These are phyloP conservation scores for Ophiostoma ips DNA, from an alignment of 2,329 filamentous ascomycete genomes.

Conservation along the genomic window DNA sequence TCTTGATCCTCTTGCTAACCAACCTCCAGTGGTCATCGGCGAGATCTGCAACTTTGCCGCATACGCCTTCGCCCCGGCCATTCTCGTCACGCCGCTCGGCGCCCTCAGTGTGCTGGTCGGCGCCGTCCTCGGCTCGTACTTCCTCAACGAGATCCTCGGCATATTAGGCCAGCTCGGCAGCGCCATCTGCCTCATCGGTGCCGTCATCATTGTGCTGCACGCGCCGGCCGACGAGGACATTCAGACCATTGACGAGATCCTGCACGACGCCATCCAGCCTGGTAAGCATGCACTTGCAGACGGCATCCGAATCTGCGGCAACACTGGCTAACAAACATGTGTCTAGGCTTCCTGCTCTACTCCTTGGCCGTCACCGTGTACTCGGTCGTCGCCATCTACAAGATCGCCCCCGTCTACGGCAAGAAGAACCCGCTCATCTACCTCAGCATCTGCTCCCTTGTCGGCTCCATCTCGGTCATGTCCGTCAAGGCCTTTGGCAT, in stretches of 20 bases:
- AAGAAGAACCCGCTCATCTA: conserved; percentile 94
- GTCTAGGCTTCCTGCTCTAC: conserved; percentile 78
- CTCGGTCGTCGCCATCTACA: conserved; percentile 91
- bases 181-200: conserved; percentile 89
- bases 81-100: conserved; percentile 87
- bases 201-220: conserved; percentile 94
- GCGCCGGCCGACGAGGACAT: conserved; percentile 90
- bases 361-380: conserved; percentile 68
- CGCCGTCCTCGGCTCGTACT: conserved; percentile 87
- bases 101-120: conserved; percentile 91
- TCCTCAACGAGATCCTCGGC: conserved; percentile 81
- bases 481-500: conserved; percentile 98
- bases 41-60: conserved; percentile 96
- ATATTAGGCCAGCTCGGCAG: conserved; percentile 85
- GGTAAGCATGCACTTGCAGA: not conserved
- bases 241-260: conserved; percentile 77
- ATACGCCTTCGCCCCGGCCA: conserved; percentile 97
- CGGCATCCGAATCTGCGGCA: not conserved
- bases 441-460: conserved; percentile 93
- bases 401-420: conserved; percentile 74
- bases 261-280: conserved; percentile 79
- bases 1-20: conserved; percentile 4
- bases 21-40: conserved; percentile 62
- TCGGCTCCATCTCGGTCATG: conserved; percentile 97
- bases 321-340: conserved; percentile 13